phyloP scores from a whole-genome alignment of 768 basidiomycete species.

The Amanita polypyramis region DNA sequence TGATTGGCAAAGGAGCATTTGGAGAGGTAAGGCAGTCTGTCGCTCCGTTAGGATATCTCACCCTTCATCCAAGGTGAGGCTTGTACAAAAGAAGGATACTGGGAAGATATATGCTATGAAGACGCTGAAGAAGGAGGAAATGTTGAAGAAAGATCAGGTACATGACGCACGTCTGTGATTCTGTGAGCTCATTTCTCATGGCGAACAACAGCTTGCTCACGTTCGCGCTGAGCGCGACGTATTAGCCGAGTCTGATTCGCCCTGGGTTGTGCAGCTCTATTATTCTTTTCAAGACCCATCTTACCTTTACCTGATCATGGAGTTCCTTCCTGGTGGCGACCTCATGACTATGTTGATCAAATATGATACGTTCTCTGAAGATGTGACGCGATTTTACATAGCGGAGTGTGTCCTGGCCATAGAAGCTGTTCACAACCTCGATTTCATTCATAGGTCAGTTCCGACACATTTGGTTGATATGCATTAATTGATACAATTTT shows the following conservation, averaged over 20 bases:
- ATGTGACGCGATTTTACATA: constrained; percentile 96
- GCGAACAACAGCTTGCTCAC: constrained; percentile 68
- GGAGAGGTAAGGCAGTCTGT: constrained; percentile 60
- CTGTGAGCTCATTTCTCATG: neutral
- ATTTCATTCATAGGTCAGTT: constrained; percentile 90
- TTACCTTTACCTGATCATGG: constrained; percentile 96
- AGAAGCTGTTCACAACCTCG: constrained; percentile 93
- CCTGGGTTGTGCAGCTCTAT: constrained; percentile 94
- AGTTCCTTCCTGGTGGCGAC: constrained; percentile 96
- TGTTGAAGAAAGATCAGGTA: constrained; percentile 99
- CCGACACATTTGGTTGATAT: neutral
- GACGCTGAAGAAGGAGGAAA: constrained; percentile 91
- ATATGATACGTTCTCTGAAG: constrained; percentile 97
- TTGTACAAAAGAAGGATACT: constrained; percentile 95
- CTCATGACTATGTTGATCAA: constrained; percentile 99
- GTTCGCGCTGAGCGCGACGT: constrained; percentile 97
- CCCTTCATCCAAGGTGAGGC: constrained; percentile 46
- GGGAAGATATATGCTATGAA: constrained; percentile 99
- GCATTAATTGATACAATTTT: constrained; percentile 3
- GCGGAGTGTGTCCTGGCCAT: constrained; percentile 98
- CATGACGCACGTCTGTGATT: neutral
- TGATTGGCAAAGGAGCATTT: constrained; percentile 98
- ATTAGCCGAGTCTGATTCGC: constrained; percentile 88
- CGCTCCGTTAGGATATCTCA: neutral
- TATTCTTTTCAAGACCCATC: constrained; percentile 97